These are phyloP conservation scores for Harringtonia lauricola DNA, from an alignment of 2,329 filamentous ascomycete genomes.

Conservation along the genomic window DNA sequence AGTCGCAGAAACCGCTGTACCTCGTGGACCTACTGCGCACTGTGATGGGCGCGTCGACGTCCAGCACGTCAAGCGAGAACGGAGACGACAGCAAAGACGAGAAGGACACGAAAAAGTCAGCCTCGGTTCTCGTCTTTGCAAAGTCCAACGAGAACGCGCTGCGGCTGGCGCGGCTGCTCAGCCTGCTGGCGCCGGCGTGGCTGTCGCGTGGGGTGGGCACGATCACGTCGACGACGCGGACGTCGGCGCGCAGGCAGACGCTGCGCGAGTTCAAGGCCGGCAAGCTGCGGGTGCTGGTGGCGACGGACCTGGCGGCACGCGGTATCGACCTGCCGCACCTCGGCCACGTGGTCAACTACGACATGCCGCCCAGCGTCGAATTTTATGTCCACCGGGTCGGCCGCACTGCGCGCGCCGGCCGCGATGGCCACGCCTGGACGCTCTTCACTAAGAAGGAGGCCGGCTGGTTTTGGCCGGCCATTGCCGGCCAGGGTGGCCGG, in stretches of 20 bases:
- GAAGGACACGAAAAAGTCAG: conserved; percentile 15
- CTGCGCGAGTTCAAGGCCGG: conserved; percentile 53
- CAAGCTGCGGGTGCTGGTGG: conserved; percentile 63
- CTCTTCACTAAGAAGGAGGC: conserved; percentile 73
- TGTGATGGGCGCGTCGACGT: conserved; percentile 26
- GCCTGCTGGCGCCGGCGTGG: conserved; percentile 52
- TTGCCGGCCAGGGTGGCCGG: conserved; percentile 48
- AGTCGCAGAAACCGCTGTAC: conserved; percentile 68
- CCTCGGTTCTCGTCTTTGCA: conserved; percentile 65
- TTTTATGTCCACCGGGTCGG: conserved; percentile 89
- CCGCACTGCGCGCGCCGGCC: conserved; percentile 75
- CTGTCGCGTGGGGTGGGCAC: conserved; percentile 51
- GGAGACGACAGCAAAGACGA: not conserved
- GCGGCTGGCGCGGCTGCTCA: conserved; percentile 81
- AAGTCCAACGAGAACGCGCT: conserved; percentile 81
- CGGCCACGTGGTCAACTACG: conserved; percentile 86
- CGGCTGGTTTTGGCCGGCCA: conserved; percentile 83
- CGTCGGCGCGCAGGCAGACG: conserved; percentile 55
- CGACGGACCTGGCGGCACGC: conserved; percentile 85
- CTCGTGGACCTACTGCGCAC: conserved; percentile 63
- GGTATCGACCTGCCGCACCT: conserved; percentile 75
- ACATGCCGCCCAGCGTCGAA: conserved; percentile 69
- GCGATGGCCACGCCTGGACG: conserved; percentile 71
- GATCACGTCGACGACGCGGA: conserved; percentile 69
- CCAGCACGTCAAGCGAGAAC: too few relatives aligned